phyloP scores from a whole-genome alignment of 1,139 yeast species.

The Arxiozyma heterogenica region DNA sequence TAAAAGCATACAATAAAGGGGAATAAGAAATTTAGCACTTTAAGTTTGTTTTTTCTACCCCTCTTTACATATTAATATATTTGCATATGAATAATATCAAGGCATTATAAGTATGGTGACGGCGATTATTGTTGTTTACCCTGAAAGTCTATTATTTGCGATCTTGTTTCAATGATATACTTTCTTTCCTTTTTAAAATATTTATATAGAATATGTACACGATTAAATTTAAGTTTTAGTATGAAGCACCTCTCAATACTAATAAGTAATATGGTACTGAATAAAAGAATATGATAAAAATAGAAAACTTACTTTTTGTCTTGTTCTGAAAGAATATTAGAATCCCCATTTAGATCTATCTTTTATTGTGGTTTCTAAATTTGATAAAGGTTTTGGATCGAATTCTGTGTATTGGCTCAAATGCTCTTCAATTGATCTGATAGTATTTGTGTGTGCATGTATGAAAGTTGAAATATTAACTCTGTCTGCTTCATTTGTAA shows the following conservation, averaged over 20 bases:
- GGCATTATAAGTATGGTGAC: too few relatives aligned
- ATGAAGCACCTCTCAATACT: neutral
- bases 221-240: too few relatives aligned
- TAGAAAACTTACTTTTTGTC: too few relatives aligned
- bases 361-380: neutral
- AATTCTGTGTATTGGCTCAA: neutral
- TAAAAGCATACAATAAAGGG: neutral
- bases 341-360: neutral
- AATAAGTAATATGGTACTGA: neutral
- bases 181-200: neutral
- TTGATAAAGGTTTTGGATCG: neutral
- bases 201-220: neutral
- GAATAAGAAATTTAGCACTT: neutral
- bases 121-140: neutral
- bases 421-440: neutral
- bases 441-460: neutral
- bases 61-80: too few relatives aligned
- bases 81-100: neutral
- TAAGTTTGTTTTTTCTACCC: too few relatives aligned
- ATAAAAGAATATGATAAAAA: too few relatives aligned
- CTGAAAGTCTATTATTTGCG: too few relatives aligned
- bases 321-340: neutral
- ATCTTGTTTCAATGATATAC: neutral
- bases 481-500: neutral
- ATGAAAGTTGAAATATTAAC: neutral